phyloP scores from a whole-genome alignment of 371 early-diverging fungal genomes.

The Sporodiniella umbellata region DNA sequence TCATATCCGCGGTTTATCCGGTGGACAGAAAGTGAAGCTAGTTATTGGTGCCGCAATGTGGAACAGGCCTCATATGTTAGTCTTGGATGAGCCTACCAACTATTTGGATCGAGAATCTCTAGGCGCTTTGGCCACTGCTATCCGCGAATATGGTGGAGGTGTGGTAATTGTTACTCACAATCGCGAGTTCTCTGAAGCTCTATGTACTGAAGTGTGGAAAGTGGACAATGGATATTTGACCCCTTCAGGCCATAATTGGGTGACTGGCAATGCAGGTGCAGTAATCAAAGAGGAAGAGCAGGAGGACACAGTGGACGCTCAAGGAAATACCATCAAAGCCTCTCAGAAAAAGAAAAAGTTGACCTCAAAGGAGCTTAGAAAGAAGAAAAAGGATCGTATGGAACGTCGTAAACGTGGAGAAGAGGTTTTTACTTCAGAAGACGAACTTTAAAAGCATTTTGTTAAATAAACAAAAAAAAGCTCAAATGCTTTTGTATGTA shows the following conservation, averaged over 20 bases:
- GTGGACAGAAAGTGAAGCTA: constrained; percentile 92
- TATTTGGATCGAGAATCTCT: constrained; percentile 79
- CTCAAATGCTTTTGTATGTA: too few relatives aligned
- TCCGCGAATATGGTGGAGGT: constrained; percentile 71
- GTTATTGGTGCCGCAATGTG: constrained; percentile 85
- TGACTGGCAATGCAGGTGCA: constrained; percentile 43
- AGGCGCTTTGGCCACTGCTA: constrained; percentile 66
- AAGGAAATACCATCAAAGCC: constrained; percentile 50
- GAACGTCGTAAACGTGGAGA: constrained; percentile 58
- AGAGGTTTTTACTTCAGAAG: constrained; percentile 50
- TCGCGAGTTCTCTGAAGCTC: constrained; percentile 67
- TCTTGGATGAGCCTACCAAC: constrained; percentile 90
- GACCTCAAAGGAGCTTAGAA: constrained; percentile 47
- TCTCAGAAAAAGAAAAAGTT: constrained; percentile 49
- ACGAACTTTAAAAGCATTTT: constrained; percentile 30
- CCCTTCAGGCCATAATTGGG: constrained; percentile 55
- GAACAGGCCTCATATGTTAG: constrained; percentile 84
- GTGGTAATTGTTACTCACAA: constrained; percentile 80
- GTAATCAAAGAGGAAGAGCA: constrained; percentile 33
- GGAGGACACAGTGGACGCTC: constrained; percentile 48
- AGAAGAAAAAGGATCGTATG: constrained; percentile 60
- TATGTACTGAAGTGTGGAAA: constrained; percentile 73
- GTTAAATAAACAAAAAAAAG: neutral
- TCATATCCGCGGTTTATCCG: constrained; percentile 84
- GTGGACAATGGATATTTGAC: constrained; percentile 67